Evolutionary conservation across 768 basidiomycete species (phyloP).

Genomic region (Podaxis carcinomalis): DNA sequence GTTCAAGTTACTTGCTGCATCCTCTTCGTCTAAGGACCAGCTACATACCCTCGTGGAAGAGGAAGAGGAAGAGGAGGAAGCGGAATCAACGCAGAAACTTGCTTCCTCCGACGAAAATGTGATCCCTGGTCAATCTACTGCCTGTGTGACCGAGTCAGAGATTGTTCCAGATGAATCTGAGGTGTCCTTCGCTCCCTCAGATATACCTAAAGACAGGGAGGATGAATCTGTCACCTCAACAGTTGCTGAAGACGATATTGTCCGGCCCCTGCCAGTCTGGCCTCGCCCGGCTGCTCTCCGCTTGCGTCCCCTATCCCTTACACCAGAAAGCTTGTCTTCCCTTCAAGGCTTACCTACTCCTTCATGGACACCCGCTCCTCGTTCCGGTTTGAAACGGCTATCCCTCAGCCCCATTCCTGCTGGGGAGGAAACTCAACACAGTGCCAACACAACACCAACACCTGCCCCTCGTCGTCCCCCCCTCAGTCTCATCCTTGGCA

Average conservation of each 20-base stretch:
- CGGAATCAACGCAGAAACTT: conserved; percentile 19
- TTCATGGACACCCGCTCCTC: conserved; percentile 46
- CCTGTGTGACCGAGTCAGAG: background rate
- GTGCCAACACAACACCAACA: conserved; percentile 1
- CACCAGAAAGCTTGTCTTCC: conserved; percentile 42
- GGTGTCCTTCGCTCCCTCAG: conserved; percentile 15
- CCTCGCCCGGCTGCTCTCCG: conserved; percentile 64
- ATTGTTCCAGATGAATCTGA: background rate
- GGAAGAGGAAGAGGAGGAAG: conserved; percentile 76
- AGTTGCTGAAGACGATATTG: conserved; percentile 24
- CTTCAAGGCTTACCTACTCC: conserved; percentile 47
- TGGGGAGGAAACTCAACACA: conserved; percentile 24
- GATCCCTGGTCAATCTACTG: conserved; percentile 10
- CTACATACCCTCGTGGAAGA: conserved; percentile 79
- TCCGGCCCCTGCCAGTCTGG: conserved; percentile 38
- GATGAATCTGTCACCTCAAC: conserved; percentile 12
- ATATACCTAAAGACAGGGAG: conserved; percentile 24
- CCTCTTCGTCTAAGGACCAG: conserved; percentile 69
- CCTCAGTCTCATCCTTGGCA: conserved; percentile 32
- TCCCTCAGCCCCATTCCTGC: conserved; percentile 34
- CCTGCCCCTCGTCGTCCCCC: conserved; percentile 27
- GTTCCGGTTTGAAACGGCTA: conserved; percentile 47
- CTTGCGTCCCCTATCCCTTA: conserved; percentile 70
- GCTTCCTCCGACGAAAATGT: conserved; percentile 10
- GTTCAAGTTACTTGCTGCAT: conserved; percentile 61